Evolutionary conservation across 805 yeast genomes (phyloP), one percentile per base, ranked within the genome.

Genomic region (Citeromyces matritensis): DNA sequence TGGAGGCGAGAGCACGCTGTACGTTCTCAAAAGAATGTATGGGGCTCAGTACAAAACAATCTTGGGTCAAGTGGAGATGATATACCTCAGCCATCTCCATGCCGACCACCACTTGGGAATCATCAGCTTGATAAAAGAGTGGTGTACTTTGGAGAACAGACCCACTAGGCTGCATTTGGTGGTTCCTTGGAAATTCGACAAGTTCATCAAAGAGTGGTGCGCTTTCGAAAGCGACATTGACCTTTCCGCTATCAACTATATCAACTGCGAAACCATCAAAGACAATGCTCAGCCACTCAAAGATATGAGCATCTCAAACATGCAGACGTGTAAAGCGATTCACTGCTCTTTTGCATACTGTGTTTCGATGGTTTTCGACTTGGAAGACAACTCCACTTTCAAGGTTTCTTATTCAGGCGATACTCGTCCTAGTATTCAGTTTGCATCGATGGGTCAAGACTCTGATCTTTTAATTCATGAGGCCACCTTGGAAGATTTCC

Each of bases 21-120:
- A 94, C 2, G 55, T 81, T 1, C 51, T 91, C 37, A 48, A 57
- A 23, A 66, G 97, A 40, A 58, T 70, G 35, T 72, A 72, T 38
- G 74, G 75, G 0, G 15, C 26, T 5, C 30, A 33, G 9, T 21
- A 24, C 11, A 15, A 25, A 9, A 8, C n/a, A 8, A 27, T 79
- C 2, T 60, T 86, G 38, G 40, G 53, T 26, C 93, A 86, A 42
- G 53, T 86, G 35, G 57, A 65, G 23, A 35, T 82, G 33, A 57
- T 88, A 13, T 81, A 70, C 44, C 57, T 91, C 33, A 79, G 94
- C 42, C 99, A 91, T 58, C 59, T 88, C 42, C 99, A 91, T 53
- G 98, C 97, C 0, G 99, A 91, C 49, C 99, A 91, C 49, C 96
- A 88, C 51, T 56, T 91, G 27, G 99, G 99, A 1, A 60, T 81